Percentiles rank a stretch among this genome's conserved stretches.
Conservation (phyloP, 1,284 basidiomycete species). For the Cutaneotrichosporon cavernicola region DNA sequence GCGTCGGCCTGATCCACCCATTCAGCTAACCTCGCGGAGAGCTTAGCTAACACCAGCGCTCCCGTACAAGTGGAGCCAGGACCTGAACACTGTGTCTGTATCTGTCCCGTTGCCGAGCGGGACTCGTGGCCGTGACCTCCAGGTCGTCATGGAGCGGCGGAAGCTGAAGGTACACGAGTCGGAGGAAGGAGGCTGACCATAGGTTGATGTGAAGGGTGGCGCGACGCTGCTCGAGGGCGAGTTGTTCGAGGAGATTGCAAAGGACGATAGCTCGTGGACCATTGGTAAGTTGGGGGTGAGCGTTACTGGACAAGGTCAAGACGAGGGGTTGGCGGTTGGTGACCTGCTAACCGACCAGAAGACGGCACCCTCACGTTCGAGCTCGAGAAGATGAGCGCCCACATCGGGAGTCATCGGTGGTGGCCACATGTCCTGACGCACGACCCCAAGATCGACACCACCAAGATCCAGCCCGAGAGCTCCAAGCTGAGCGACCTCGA, state of each 20-base stretch:
- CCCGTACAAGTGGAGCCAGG: constrained; percentile 91
- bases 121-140: constrained; percentile 75
- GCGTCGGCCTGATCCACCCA: constrained; percentile 40
- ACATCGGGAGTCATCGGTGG: constrained; percentile 64
- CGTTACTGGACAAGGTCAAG: no score
- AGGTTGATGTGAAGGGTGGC: constrained; percentile 78
- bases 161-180: constrained; percentile 60
- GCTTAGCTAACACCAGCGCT: constrained; percentile 60
- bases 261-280: constrained; percentile 97
- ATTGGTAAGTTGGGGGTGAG: no score
- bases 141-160: constrained; percentile 73
- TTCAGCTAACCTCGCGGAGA: no score
- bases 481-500: constrained; percentile 96
- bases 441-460: constrained; percentile 95
- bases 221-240: constrained; percentile 79
- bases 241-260: constrained; percentile 86
- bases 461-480: constrained; percentile 92
- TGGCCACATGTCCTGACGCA: constrained; percentile 96
- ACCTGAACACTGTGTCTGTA: constrained; percentile 82
- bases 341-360: constrained; percentile 33
- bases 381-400: constrained; percentile 49
- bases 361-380: constrained; percentile 48
- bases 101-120: constrained; percentile 80
- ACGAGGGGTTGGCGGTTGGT: no score
- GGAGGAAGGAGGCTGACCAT: not conserved